phyloP scores from a whole-genome alignment of 495 filamentous ascomycete species.

The Talaromyces proteolyticus region DNA sequence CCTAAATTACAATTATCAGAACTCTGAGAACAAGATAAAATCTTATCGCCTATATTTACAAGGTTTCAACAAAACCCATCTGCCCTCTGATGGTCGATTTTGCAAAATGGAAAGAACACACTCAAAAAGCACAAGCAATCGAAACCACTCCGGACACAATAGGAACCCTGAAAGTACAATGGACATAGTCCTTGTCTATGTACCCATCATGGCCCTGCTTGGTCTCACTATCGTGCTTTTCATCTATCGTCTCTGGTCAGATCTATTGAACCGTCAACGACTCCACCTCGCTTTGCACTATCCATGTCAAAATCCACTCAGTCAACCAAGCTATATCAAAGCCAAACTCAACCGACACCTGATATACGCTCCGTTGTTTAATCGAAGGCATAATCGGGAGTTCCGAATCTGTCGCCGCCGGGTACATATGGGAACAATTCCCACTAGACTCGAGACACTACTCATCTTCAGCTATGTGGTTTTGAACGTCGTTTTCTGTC shows the following conservation, averaged over 20 bases:
- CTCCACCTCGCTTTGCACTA: not conserved
- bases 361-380: conserved; percentile 34
- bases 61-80: too few species aligned
- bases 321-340: conserved; percentile 7
- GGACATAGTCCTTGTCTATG: not conserved
- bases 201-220: conserved; percentile 2
- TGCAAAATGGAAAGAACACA: not conserved
- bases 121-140: not conserved
- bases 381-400: conserved; percentile 33
- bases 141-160: not conserved
- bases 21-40: too few species aligned
- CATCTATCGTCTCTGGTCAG: not conserved
- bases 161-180: not conserved
- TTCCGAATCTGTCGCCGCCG: conserved; percentile 19
- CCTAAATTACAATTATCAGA: too few species aligned
- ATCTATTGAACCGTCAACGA: not conserved
- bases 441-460: conserved; percentile 27
- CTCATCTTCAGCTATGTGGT: conserved; percentile 24
- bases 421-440: conserved; percentile 37
- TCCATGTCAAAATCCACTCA: not conserved
- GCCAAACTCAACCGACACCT: conserved; percentile 33
- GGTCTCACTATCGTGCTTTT: not conserved
- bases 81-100: too few species aligned
- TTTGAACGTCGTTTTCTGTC: conserved; percentile 31
- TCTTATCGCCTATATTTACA: too few species aligned